Conservation (phyloP, 306 rosid species). For the Ceratonia siliqua region DNA sequence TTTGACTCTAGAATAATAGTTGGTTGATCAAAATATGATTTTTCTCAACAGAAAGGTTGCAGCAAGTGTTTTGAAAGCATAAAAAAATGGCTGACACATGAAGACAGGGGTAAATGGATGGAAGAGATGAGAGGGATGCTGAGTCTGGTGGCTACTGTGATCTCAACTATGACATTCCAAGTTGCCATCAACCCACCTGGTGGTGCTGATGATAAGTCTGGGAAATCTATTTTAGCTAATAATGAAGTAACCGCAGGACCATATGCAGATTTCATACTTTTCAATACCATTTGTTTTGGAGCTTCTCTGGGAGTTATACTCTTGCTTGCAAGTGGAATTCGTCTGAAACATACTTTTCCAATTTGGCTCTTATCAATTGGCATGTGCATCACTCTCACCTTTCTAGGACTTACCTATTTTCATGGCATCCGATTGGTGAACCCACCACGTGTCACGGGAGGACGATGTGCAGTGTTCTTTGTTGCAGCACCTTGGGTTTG, state of each 20-base stretch:
- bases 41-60: no score
- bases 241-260: no score
- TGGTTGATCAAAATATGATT: no score
- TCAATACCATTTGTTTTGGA: neutral
- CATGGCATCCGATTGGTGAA: rapidly evolving
- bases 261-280: no score
- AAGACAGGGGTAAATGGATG: neutral
- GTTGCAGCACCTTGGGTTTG: no score
- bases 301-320: neutral
- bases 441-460: no score
- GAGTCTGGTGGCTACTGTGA: neutral
- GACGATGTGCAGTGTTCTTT: no score
- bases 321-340: constrained; percentile 29
- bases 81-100: no score
- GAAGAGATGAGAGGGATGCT: neutral
- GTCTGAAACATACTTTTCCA: neutral
- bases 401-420: neutral
- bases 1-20: no score
- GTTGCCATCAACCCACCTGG: neutral
- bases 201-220: no score
- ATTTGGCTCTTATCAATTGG: constrained; percentile 4
- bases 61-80: no score
- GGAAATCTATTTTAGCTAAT: no score
- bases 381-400: neutral
- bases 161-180: neutral